Evolutionary conservation across 1,139 yeast species (phyloP), one percentile per base, ranked within the genome.

Genomic region (Maudiozyma humilis): DNA sequence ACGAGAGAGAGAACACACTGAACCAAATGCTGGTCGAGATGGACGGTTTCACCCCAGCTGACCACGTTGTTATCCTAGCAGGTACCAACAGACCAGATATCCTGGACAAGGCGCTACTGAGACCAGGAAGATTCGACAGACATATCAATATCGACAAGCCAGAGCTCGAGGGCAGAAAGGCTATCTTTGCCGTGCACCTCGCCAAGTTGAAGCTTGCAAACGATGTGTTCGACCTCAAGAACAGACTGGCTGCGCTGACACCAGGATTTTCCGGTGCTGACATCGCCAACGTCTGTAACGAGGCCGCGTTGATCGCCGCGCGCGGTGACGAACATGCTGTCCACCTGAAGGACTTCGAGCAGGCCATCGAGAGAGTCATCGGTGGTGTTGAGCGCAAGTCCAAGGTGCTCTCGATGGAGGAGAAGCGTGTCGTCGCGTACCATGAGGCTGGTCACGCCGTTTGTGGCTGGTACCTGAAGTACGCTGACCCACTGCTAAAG

Each of bases 251-350:
- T 41, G 86, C 89, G 2, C 70, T 83, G 57, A 83, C 93, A 1
- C 91, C 93, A 1, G 93, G 93, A 0, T 83, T 83, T 61, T 79
- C 88, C 0, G 93, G 93, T 63, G 93, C 93, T 31, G 93, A 83
- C 62, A 83, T 83, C 61, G 88, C 93, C 41, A 83, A 83, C 59
- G 82, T 82, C 53, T 82, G 88, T 64, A 83, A 83, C 55, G 93
- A 83, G 63, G 89, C 89, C 47, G 91, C 91, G 1, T 71, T 83
- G 54, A 79, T 82, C 57, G 91, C 91, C 15, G 91, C 91, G 1
- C 73, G 93, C 63, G 71, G 72, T 47, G 76, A 79, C 55, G 76
- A 79, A 4, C 60, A 65, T 1, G 63, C 71, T 18, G 87, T 83
- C 16, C 77, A 71, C 38, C 60, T 75, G 31, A 67, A 68, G 40